phyloP scores from a whole-genome alignment of 2,329 filamentous ascomycete species.

The Corniculantispora saksenae region DNA sequence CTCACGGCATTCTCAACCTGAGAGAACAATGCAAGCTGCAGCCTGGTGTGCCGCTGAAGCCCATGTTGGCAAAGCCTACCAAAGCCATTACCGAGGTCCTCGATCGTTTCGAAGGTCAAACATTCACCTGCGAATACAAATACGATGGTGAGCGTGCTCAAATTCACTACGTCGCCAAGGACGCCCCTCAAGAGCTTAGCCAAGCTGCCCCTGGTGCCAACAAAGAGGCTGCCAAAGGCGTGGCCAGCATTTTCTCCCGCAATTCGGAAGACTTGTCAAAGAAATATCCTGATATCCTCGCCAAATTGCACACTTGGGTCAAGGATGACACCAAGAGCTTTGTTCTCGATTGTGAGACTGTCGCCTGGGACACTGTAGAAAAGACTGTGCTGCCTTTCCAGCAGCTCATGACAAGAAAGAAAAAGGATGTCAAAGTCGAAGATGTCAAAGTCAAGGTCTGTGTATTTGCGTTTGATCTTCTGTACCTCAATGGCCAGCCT shows the following conservation, averaged over 20 bases:
- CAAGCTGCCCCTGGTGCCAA: constrained; percentile 60
- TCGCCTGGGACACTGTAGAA: constrained; percentile 91
- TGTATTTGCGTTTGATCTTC: constrained; percentile 92
- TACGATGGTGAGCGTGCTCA: constrained; percentile 98
- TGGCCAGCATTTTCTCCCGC: constrained; percentile 92
- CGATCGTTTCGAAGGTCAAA: constrained; percentile 91
- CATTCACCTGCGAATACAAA: constrained; percentile 98
- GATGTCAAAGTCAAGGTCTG: constrained; percentile 97
- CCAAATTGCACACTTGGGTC: constrained; percentile 85
- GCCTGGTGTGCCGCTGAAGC: constrained; percentile 91
- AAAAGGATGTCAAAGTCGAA: constrained; percentile 93
- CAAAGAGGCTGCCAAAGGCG: constrained; percentile 68
- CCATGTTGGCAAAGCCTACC: constrained; percentile 97
- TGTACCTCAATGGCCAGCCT: constrained; percentile 89
- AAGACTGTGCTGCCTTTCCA: constrained; percentile 98
- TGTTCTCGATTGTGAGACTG: constrained; percentile 97
- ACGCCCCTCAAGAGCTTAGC: constrained; percentile 68
- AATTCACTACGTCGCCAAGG: constrained; percentile 92
- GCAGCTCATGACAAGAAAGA: constrained; percentile 95
- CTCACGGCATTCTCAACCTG: constrained; percentile 82
- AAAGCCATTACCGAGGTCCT: constrained; percentile 98
- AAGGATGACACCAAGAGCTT: constrained; percentile 90
- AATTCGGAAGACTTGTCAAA: constrained; percentile 97
- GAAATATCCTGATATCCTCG: constrained; percentile 95
- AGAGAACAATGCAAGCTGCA: constrained; percentile 85